Percentiles rank a stretch among this genome's conserved stretches.
phyloP scores from a whole-genome alignment of 768 basidiomycete species.

The Asterophora lycoperdoides region DNA sequence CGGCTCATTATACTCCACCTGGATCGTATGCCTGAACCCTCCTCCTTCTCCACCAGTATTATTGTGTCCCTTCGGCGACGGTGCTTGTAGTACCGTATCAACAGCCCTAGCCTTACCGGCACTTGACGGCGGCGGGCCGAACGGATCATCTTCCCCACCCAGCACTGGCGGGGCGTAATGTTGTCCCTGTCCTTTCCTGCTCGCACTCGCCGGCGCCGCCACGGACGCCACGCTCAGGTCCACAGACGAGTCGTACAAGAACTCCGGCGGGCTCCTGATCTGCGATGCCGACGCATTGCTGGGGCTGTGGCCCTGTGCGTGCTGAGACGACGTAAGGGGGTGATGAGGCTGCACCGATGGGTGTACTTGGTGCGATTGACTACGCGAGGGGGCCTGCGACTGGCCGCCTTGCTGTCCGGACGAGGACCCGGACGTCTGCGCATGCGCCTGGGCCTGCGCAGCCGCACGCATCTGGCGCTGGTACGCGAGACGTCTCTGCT shows the following conservation, averaged over 20 bases:
- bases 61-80: constrained; percentile 39
- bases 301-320: constrained; percentile 26
- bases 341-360: no score
- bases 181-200: constrained; percentile 24
- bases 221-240: constrained; percentile 47
- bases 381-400: no score
- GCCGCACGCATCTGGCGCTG: constrained; percentile 74
- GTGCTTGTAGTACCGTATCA: constrained; percentile 6
- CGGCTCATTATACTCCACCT: constrained; percentile 85
- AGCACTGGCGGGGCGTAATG: constrained; percentile 27
- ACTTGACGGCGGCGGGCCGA: constrained; percentile 46
- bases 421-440: no score
- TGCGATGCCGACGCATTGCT: constrained; percentile 13
- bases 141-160: constrained; percentile 66
- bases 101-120: constrained; percentile 6
- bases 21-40: constrained; percentile 84
- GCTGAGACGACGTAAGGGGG: no score
- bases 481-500: constrained; percentile 76
- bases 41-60: constrained; percentile 28
- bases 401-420: no score
- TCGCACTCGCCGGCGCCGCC: constrained; percentile 9
- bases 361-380: no score
- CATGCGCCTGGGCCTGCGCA: constrained; percentile 28
- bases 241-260: constrained; percentile 67
- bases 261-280: constrained; percentile 76